Percentiles rank a stretch among this genome's conserved stretches.
These are phyloP conservation scores for Suillus lakei DNA, from an alignment of 768 basidiomycete species.

Conservation along the genomic window DNA sequence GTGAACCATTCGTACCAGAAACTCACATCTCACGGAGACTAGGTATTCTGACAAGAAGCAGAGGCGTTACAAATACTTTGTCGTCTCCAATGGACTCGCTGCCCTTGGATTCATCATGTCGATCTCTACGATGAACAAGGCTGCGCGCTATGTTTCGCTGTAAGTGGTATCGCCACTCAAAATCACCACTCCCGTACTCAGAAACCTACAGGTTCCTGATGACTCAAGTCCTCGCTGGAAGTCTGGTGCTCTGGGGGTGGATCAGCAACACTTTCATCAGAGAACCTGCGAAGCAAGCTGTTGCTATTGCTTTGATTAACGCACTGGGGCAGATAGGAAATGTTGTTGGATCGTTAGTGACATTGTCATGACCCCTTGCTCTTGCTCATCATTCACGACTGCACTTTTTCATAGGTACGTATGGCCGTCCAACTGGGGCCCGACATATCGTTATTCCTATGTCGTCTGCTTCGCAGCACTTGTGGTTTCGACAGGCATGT, in stretches of 20 bases:
- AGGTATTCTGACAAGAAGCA: neutral
- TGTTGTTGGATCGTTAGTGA: neutral
- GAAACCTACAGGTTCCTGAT: neutral
- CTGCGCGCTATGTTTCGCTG: neutral
- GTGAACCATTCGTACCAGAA: neutral
- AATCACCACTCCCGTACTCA: neutral
- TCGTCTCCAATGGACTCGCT: neutral
- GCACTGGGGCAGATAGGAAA: neutral
- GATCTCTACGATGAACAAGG: neutral
- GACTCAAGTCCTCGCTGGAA: neutral
- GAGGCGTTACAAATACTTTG: neutral
- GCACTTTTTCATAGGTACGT: neutral
- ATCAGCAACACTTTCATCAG: neutral
- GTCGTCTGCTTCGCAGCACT: neutral
- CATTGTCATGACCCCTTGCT: neutral
- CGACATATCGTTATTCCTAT: slow-evolving; percentile 1
- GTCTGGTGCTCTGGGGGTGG: neutral
- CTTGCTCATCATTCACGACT: neutral
- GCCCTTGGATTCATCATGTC: neutral
- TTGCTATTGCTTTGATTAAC: neutral
- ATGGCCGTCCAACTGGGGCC: neutral
- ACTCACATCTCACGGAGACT: neutral
- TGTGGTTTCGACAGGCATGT: neutral
- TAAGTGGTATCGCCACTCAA: neutral
- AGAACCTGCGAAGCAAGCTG: neutral